Percentiles rank a stretch among this genome's conserved stretches.
Evolutionary conservation across 768 basidiomycete genomes (phyloP).

Genomic region (Lentinula sp.): DNA sequence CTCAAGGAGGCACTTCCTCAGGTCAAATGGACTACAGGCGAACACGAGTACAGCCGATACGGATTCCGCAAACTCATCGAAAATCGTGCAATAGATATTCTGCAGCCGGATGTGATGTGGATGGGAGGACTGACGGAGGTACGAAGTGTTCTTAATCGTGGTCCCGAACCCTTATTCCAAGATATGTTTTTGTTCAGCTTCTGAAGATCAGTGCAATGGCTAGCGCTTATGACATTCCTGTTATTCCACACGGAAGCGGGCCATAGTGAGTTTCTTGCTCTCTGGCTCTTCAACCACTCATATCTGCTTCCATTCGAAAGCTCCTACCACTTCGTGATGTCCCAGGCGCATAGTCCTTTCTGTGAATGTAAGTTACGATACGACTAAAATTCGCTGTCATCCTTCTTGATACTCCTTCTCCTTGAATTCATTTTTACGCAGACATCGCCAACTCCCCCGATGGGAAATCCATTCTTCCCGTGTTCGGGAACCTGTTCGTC

Average conservation of each 20-base stretch:
- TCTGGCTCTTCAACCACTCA: conserved; percentile 10
- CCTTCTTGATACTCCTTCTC: neutral
- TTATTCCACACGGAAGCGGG: conserved; percentile 41
- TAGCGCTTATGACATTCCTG: conserved; percentile 39
- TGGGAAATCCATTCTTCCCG: conserved; percentile 5
- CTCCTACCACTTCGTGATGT: conserved; percentile 35
- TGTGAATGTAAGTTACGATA: conserved; percentile 8
- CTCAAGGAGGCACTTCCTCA: conserved; percentile 24
- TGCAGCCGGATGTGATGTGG: conserved; percentile 26
- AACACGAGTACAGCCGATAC: conserved; percentile 26
- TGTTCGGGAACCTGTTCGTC: conserved; percentile 1
- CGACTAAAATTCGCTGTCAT: neutral
- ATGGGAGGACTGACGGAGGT: conserved; percentile 23
- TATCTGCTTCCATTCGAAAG: conserved; percentile 15
- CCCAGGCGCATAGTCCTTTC: conserved; percentile 25
- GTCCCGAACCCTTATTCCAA: too few species aligned
- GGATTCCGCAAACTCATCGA: conserved; percentile 26
- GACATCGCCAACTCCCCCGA: conserved; percentile 7
- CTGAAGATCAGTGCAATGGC: conserved; percentile 28
- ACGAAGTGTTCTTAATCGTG: neutral
- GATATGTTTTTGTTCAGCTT: conserved; percentile 2
- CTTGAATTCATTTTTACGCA: neutral
- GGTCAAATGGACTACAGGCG: conserved; percentile 23
- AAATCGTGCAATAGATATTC: conserved; percentile 20
- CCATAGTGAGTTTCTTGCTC: conserved; percentile 34